Evolutionary conservation across 345 rosid genomes (phyloP), one percentile per base, ranked within the genome.

Genomic region (Psidium friedrichsthalianum): DNA sequence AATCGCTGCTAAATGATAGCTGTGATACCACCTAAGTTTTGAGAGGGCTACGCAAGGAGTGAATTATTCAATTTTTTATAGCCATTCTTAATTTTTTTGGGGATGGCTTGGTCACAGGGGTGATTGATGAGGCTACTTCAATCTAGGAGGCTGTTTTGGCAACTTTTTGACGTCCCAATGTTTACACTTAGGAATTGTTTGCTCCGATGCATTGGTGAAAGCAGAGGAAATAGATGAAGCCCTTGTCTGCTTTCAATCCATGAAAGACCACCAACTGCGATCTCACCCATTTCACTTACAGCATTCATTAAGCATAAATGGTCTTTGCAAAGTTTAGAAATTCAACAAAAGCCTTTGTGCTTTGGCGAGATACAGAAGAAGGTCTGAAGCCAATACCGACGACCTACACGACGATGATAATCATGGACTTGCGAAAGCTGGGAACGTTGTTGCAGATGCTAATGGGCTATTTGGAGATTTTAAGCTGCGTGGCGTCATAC

Each of bases 331-430:
- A 84, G 89, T 94, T 83, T 92, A 98, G 89, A 97, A 97, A 87
- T 97, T 95, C 87, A 97, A 93, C 89, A 97, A 97, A 97, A 90
- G 99, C 98, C 85, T 95, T 96, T 88, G 99, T 96, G 18, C 92
- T 92, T 89, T 97, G 99, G 99, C 99, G 99, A 97, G 94, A 96
- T 97, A 98, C 95, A 89, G 88, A 97, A 94, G 87, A 93, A 83
- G 95, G 94, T 52, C 87, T 96, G 89, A 92, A 92, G 91, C 98
- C 97, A 6, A 92, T 91, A 82, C 58, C 87, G n/a, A 90, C 92
- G 86, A 93, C 97, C 29, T 96, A 94, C 92, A 97, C 95, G 29
- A 94, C 93, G 51, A 97, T 95, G 98, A 92, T 97, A 44, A 44
- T 91, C 98, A n/a, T 0, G 98, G 97, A 83, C 99, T 96, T 42